phyloP scores from a whole-genome alignment of 176 grass and related monocot species.

The Oryza officinalis region DNA sequence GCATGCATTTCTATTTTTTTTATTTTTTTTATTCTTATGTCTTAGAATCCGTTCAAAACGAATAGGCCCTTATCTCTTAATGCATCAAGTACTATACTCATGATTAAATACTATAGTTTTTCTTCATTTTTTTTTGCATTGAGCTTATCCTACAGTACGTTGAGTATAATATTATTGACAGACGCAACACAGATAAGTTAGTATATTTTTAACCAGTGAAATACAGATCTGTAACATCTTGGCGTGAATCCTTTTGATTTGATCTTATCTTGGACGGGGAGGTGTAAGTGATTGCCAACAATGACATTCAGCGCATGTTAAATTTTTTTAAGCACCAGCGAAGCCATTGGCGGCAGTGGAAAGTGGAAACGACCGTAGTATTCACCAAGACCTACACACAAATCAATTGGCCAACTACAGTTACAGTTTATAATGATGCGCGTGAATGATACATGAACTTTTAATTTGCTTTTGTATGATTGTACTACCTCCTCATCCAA shows the following conservation, averaged over 20 bases:
- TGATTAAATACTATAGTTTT: too few species aligned
- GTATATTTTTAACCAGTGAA: neutral
- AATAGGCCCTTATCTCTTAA: too few species aligned
- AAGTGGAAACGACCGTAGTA: neutral
- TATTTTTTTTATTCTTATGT: too few species aligned
- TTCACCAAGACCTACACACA: neutral
- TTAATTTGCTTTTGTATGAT: neutral
- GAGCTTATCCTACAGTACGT: too few species aligned
- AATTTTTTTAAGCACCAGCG: neutral
- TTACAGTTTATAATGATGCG: neutral
- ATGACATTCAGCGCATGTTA: neutral
- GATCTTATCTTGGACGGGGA: neutral
- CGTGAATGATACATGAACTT: neutral
- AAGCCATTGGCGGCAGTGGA: neutral
- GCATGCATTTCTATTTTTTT: too few species aligned
- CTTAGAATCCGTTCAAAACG: too few species aligned
- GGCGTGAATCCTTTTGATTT: neutral
- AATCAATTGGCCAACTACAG: neutral
- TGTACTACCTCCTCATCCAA: neutral
- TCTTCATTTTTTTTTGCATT: too few species aligned
- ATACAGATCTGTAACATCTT: neutral
- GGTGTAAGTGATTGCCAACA: neutral
- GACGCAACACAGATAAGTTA: too few species aligned
- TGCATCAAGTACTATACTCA: too few species aligned
- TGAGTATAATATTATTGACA: too few species aligned